Evolutionary conservation across 2,329 filamentous ascomycete species (phyloP).

Genomic region (Fusarium ramigenum): DNA sequence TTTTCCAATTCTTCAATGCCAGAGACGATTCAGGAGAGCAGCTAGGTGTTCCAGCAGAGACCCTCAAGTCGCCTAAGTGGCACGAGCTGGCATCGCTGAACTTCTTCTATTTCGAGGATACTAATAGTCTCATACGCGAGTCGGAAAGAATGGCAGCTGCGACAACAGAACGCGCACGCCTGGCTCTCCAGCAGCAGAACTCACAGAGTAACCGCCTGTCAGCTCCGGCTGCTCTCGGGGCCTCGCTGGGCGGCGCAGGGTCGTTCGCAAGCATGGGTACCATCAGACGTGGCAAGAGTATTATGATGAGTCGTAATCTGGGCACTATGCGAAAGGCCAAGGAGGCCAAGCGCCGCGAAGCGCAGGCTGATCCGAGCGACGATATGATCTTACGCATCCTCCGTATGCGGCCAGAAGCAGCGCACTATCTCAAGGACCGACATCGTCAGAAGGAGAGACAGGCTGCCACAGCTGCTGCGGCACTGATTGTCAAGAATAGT

Average conservation of each 20-base stretch:
- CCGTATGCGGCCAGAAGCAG: constrained; percentile 92
- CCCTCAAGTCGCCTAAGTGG: constrained; percentile 97
- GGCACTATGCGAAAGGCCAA: constrained; percentile 97
- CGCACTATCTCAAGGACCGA: constrained; percentile 85
- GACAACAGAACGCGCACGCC: constrained; percentile 78
- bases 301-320: constrained; percentile 93
- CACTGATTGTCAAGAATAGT: constrained; percentile 94
- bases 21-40: constrained; percentile 84
- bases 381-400: constrained; percentile 98
- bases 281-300: constrained; percentile 75
- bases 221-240: constrained; percentile 64
- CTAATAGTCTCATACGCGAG: constrained; percentile 90
- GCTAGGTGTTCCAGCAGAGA: constrained; percentile 87
- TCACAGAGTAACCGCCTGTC: constrained; percentile 71
- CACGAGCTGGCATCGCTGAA: constrained; percentile 95
- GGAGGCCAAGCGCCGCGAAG: constrained; percentile 93
- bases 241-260: constrained; percentile 48
- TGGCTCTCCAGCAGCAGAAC: constrained; percentile 66
- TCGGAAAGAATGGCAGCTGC: constrained; percentile 95
- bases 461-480: constrained; percentile 87
- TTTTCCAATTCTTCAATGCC: constrained; percentile 96
- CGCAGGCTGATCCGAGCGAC: constrained; percentile 94
- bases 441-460: constrained; percentile 94
- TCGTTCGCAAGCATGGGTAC: constrained; percentile 74
- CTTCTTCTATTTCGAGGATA: constrained; percentile 98